These are phyloP conservation scores for Xylaria sp. DNA, from an alignment of 2,329 filamentous ascomycete genomes.

Conservation along the genomic window DNA sequence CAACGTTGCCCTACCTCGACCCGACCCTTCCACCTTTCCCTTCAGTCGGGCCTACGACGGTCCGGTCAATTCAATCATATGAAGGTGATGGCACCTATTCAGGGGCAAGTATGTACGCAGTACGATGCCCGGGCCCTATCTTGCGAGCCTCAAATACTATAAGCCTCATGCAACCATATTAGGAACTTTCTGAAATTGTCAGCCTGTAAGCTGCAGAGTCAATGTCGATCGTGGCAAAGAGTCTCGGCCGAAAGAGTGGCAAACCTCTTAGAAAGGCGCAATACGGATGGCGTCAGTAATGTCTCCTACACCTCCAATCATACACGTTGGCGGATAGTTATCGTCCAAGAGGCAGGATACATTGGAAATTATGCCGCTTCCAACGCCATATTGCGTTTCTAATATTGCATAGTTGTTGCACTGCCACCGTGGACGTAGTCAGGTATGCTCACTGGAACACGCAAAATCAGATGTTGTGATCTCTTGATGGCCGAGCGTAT, in stretches of 20 bases:
- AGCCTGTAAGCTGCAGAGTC: too few species aligned
- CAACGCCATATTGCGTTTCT: too few species aligned
- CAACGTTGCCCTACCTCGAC: too few species aligned
- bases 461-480: too few species aligned
- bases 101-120: background rate
- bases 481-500: too few species aligned
- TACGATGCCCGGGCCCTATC: background rate
- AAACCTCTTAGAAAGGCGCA: background rate
- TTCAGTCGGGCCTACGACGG: background rate
- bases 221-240: background rate
- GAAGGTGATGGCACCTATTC: background rate
- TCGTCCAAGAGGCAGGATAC: too few species aligned
- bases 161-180: background rate
- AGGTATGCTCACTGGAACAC: too few species aligned
- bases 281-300: background rate
- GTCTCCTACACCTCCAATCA: background rate
- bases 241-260: background rate
- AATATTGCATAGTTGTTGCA: background rate
- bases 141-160: background rate
- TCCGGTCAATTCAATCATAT: background rate
- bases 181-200: too few species aligned
- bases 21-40: too few species aligned
- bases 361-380: too few species aligned
- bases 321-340: too few species aligned
- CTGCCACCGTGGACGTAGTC: background rate